Conservation (phyloP, 441 rosid genomes). For the Raphanus hybrid region DNA sequence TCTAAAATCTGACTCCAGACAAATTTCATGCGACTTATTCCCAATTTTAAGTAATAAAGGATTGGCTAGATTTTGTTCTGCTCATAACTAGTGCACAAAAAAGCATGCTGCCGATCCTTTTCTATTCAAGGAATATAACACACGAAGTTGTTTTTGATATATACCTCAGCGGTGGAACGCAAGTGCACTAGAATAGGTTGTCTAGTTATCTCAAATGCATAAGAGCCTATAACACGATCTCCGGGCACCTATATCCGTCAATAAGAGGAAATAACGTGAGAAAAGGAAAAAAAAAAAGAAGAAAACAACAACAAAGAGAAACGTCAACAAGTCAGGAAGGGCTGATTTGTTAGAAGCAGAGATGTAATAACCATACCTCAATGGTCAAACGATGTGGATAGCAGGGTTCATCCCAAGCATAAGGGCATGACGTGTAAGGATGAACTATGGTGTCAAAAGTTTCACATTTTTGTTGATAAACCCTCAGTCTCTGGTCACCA, state of each 20-base stretch:
- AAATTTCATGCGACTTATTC: neutral
- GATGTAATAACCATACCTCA: conserved; percentile 61
- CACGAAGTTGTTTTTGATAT: conserved; percentile 15
- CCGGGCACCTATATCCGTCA: conserved; percentile 75
- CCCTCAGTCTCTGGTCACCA: conserved; percentile 65
- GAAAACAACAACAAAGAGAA: conserved; percentile 16
- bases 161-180: conserved; percentile 85
- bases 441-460: conserved; percentile 82
- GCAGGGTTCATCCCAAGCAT: conserved; percentile 99
- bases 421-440: conserved; percentile 82
- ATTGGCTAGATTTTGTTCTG: neutral
- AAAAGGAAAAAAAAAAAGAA: conserved; percentile 12
- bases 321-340: conserved; percentile 12
- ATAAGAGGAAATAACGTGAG: conserved; percentile 30
- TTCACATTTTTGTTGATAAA: conserved; percentile 94
- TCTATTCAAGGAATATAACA: neutral
- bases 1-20: conserved; percentile 3
- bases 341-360: conserved; percentile 12
- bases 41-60: conserved; percentile 1
- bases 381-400: conserved; percentile 88
- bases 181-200: conserved; percentile 67
- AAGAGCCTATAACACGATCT: conserved; percentile 83
- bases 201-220: conserved; percentile 82
- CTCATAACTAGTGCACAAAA: conserved; percentile 17
- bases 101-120: conserved; percentile 3